Percentiles rank a stretch among this genome's conserved stretches.
Evolutionary conservation across 1,284 basidiomycete genomes (phyloP).

Genomic region (Phaffia rhodozyma): DNA sequence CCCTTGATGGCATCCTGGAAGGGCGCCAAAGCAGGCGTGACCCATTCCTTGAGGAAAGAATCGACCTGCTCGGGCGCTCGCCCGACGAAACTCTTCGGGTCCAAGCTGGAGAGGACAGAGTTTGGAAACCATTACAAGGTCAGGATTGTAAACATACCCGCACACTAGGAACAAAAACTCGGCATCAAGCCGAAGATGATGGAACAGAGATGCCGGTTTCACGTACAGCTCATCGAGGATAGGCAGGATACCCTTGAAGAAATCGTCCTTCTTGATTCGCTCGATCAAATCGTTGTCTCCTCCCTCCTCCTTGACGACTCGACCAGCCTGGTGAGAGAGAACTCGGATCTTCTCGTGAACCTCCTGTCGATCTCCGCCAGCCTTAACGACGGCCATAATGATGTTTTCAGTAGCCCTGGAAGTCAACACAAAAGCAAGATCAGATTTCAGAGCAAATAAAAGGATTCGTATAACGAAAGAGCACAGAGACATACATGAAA

Average conservation of each 20-base stretch:
- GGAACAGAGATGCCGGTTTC: not conserved
- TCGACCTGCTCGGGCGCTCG: slow-evolving; percentile 90
- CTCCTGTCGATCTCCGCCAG: slow-evolving; percentile 87
- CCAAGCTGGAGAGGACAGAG: slow-evolving; percentile 36
- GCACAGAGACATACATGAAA: slow-evolving; percentile 58
- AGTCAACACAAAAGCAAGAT: not conserved
- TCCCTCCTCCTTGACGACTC: slow-evolving; percentile 90
- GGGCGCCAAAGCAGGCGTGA: slow-evolving; percentile 64
- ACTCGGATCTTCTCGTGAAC: slow-evolving; percentile 95
- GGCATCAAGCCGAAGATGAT: not conserved
- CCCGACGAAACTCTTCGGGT: slow-evolving; percentile 77
- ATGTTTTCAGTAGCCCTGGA: slow-evolving; percentile 75
- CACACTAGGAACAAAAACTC: not conserved
- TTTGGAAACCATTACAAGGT: not conserved
- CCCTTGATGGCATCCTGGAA: slow-evolving; percentile 51
- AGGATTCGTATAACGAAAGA: not conserved
- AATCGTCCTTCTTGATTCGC: slow-evolving; percentile 55
- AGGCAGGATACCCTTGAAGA: slow-evolving; percentile 47
- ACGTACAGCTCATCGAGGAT: slow-evolving; percentile 37
- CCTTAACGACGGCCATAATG: slow-evolving; percentile 97
- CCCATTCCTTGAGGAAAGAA: slow-evolving; percentile 75
- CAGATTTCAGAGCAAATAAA: not conserved
- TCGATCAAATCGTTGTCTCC: slow-evolving; percentile 93
- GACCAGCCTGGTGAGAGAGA: slow-evolving; percentile 86
- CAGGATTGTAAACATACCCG: not conserved